A percentile compares a stretch with the other conserved stretches of the same genome.
phyloP scores from a whole-genome alignment of 192 early-diverging fungal genomes.

The Gryganskiella cystojenkinii region DNA sequence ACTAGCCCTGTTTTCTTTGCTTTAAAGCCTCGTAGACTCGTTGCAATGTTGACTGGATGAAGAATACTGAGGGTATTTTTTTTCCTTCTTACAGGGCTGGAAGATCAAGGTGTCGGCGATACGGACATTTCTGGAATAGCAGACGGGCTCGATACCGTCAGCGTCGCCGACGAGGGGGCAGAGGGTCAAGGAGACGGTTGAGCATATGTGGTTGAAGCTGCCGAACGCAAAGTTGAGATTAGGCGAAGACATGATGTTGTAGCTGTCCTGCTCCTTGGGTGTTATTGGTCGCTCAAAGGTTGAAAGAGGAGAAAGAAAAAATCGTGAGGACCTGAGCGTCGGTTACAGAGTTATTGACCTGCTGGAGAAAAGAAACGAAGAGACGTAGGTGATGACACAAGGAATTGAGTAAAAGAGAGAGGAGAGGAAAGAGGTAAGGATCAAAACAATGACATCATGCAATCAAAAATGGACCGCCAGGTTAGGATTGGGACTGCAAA shows the following conservation, averaged over 20 bases:
- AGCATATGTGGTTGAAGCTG: conserved; percentile 92
- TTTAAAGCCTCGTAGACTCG: too few relatives aligned
- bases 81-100: conserved; percentile 76
- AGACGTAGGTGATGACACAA: not conserved
- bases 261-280: not conserved
- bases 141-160: conserved; percentile 84
- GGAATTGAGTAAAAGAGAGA: not conserved
- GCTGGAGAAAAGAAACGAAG: not conserved
- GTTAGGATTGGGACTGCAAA: too few relatives aligned
- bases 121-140: conserved; percentile 97
- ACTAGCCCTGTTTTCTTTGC: not conserved
- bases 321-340: not conserved
- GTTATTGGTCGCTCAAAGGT: not conserved
- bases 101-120: conserved; percentile 87
- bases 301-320: not conserved
- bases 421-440: not conserved
- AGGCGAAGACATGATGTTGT: not conserved
- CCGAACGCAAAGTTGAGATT: conserved; percentile 68
- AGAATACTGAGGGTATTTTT: too few relatives aligned
- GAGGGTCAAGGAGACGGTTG: conserved; percentile 82
- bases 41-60: too few relatives aligned
- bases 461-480: too few relatives aligned
- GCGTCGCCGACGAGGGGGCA: conserved; percentile 90
- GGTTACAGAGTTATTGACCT: not conserved
- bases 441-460: too few relatives aligned